These are phyloP conservation scores for Diplodia seriata DNA, from an alignment of 2,329 filamentous ascomycete genomes.

Conservation along the genomic window DNA sequence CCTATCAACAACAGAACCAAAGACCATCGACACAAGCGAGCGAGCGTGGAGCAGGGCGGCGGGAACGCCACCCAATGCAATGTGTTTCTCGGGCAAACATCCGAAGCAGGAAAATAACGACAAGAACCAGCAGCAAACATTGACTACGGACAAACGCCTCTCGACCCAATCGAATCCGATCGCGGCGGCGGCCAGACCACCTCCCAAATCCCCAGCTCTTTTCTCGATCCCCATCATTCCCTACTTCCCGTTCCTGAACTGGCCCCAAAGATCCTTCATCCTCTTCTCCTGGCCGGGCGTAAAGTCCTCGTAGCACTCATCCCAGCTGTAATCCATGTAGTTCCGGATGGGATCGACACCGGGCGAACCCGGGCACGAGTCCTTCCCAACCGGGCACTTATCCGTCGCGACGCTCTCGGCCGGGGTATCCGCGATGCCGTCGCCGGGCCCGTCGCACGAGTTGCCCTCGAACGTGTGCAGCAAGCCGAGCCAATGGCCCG, in stretches of 20 bases:
- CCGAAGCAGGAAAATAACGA: no score
- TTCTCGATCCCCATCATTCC: background rate
- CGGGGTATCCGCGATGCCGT: conserved; percentile 55
- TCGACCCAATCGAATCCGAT: no score
- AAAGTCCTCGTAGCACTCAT: conserved; percentile 63
- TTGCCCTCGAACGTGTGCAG: conserved; percentile 57
- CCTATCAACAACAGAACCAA: no score
- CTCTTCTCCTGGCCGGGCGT: conserved; percentile 57
- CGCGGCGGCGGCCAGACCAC: no score
- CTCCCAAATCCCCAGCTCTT: no score
- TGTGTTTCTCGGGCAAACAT: no score
- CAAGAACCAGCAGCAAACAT: no score
- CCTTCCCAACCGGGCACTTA: conserved; percentile 60
- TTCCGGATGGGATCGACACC: conserved; percentile 61
- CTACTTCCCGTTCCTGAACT: conserved; percentile 49
- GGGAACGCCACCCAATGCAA: no score
- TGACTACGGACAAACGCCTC: no score
- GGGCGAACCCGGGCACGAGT: conserved; percentile 56
- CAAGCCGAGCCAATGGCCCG: conserved; percentile 57
- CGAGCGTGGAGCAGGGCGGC: no score
- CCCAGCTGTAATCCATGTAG: conserved; percentile 66
- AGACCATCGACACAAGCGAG: no score
- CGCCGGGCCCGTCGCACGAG: conserved; percentile 53
- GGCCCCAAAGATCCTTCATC: conserved; percentile 60
- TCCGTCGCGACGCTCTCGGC: conserved; percentile 55